phyloP scores from a whole-genome alignment of 75 land plant species.

The Chamaecyparis obtusa region DNA sequence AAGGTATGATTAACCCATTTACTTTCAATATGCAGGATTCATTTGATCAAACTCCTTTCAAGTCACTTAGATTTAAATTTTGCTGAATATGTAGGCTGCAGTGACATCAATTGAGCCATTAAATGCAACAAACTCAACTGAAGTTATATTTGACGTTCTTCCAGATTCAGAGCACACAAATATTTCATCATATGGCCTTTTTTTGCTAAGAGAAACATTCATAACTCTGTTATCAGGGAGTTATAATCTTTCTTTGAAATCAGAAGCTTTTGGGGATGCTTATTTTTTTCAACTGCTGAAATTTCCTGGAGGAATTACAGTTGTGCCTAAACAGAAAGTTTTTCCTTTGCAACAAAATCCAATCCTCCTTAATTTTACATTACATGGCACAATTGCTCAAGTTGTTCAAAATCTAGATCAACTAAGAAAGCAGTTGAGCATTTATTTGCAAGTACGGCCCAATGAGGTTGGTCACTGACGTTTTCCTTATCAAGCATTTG shows the following conservation, averaged over 20 bases:
- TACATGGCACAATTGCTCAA: constrained; percentile 17
- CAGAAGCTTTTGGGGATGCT: constrained; percentile 11
- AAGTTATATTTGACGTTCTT: constrained; percentile 14
- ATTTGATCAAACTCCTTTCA: background rate
- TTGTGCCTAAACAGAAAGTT: constrained; percentile 17
- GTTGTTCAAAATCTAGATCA: constrained; percentile 11
- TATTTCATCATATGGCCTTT: constrained; percentile 12
- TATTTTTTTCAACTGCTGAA: constrained; percentile 17
- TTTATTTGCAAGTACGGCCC: constrained; percentile 5
- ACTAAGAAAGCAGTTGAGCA: constrained; percentile 16
- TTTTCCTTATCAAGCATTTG: background rate
- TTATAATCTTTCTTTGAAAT: constrained; percentile 19
- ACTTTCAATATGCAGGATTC: background rate
- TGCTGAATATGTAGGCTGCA: constrained; percentile 13
- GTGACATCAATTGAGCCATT: constrained; percentile 7
- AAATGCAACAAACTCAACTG: constrained; percentile 8
- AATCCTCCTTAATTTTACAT: constrained; percentile 19
- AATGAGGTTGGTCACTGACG: constrained; percentile 13
- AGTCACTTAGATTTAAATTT: background rate
- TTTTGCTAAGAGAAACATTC: constrained; percentile 15
- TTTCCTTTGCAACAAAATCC: constrained; percentile 7
- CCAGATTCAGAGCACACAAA: constrained; percentile 10
- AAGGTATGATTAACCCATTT: background rate
- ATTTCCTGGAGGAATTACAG: constrained; percentile 28
- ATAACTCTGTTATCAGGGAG: constrained; percentile 8